Evolutionary conservation across 1,284 basidiomycete genomes (phyloP), one percentile per base, ranked within the genome.

Genomic region (Sanghuangporus weigelae): DNA sequence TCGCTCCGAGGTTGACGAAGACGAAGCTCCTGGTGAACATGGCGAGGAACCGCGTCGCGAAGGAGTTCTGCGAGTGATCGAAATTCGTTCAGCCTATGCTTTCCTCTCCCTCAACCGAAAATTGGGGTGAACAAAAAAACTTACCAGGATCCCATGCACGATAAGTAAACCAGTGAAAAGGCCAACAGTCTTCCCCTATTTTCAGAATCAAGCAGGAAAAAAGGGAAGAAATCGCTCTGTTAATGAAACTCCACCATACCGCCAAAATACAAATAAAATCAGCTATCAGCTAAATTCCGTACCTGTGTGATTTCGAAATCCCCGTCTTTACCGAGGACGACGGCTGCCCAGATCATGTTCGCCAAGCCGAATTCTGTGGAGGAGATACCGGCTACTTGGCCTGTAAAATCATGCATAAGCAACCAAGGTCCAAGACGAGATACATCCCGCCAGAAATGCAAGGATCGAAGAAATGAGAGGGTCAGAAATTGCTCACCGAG

Each of bases 351-450:
- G 67, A 96, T 95, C 95, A 96, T 96, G 72, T 85, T 84, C 35
- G 90, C 83, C 23, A 97, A 80, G 62, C 94, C 95, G 71, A 92
- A 96, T 74, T 96, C 95, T 1, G 93, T 95, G 1, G 91, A 93
- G 1, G 91, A 86, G 53, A 94, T 78, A 39, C 93, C 93, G 4
- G 90, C 89, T 62, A 92, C 84, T 73, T 94, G 93, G 50, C 84
- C 83, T 82, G 57, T 16, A 16, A 7, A 7, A n/a, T 5, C 3
- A 31, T 31, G 26, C 26, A 31, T 5, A 31, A 4, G 26, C 26
- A 31, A 31, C 26, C 16, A 14, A 36, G 10, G 23, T 10, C 7
- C 53, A 16, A 57, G 14, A 64, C 48, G 19, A 53, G 54, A 35
- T 35, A 40, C 54, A 16, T 58, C 48, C 36, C 54, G 16, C n/a